Base-by-base conservation (phyloP, 345 rosid species). In the Viola odorata region DNA sequence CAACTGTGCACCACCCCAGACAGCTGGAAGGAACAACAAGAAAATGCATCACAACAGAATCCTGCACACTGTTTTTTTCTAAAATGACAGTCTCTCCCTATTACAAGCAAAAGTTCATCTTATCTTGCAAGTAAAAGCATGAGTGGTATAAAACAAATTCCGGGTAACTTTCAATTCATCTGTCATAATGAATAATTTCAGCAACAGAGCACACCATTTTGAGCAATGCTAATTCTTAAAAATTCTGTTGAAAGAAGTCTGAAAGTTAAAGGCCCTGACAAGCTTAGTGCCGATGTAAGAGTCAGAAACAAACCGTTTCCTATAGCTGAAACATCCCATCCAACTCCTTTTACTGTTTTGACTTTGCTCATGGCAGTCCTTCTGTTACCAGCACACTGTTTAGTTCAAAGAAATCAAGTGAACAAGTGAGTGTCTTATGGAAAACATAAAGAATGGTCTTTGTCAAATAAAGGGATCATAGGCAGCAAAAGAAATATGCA, bases 331-430 rank as follows among this genome's bases (percentile, higher is more conserved):
- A 88, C 74, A 60, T 81, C 96, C 99, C 97, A 94, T 67, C 99
- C 99, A 74, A 94, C 97, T 5, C 97, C 99, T 75, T 71, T 88
- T 42, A 94, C 99, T 50, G 71, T 80, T 69, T 65, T 80, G 65
- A 78, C 73, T 57, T 88, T 78, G 81, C 97, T 94, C 99, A 94
- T 94, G 62, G 99, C 95, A 42, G 97, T 94, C 72, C 99, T 86
- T 74, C 99, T 78, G 75, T 94, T 94, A 64, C 97, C 99, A 15
- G 99, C 99, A 78, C 99, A 94, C 99, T 94, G 75, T 32, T 55
- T 50, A 45, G 50, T 50, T 12, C 75, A 57, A 32, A 62, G 38
- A 66, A 47, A 39, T 32, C 51, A 70, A 37, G 41, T 48, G 41
- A 47, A 11, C 50, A 47, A n/a, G 12, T 47, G 11, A 47, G 8